phyloP scores from a whole-genome alignment of 1,139 yeast species.

The Yamadazyma blattariae region DNA sequence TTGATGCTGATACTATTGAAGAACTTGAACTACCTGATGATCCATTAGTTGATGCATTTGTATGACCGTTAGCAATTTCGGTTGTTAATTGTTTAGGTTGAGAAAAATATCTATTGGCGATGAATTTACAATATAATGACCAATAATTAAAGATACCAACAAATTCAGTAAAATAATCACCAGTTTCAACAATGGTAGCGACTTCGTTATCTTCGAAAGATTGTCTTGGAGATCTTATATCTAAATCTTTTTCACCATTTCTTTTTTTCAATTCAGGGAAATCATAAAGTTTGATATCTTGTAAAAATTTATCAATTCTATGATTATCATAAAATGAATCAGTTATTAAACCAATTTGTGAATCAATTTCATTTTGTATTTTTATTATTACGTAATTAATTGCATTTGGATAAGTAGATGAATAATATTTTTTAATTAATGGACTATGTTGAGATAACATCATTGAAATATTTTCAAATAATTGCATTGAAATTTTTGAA shows the following conservation, averaged over 20 bases:
- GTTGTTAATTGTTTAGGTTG: conserved; percentile 7
- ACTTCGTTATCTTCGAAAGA: conserved; percentile 27
- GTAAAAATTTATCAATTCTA: conserved; percentile 52
- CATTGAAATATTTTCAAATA: conserved; percentile 81
- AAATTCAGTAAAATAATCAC: conserved; percentile 64
- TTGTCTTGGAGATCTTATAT: conserved; percentile 8
- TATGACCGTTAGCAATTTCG: too few relatives aligned
- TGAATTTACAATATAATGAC: conserved; percentile 78
- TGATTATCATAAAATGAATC: conserved; percentile 84
- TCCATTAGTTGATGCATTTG: neutral
- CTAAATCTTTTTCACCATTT: conserved; percentile 14
- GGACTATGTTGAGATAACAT: conserved; percentile 86
- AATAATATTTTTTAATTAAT: conserved; percentile 71
- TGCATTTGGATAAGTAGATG: conserved; percentile 46
- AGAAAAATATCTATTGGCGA: conserved; percentile 58
- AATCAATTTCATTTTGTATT: conserved; percentile 84
- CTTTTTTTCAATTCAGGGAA: conserved; percentile 42
- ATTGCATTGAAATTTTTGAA: conserved; percentile 66
- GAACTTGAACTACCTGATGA: too few relatives aligned
- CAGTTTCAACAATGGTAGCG: conserved; percentile 42
- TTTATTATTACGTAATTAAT: conserved; percentile 66
- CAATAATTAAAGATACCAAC: conserved; percentile 81
- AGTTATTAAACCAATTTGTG: conserved; percentile 82
- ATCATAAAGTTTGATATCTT: conserved; percentile 55
- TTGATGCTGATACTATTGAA: too few relatives aligned